Conservation (phyloP, 1,139 yeast species). For the Candida pseudoviswanathii region DNA sequence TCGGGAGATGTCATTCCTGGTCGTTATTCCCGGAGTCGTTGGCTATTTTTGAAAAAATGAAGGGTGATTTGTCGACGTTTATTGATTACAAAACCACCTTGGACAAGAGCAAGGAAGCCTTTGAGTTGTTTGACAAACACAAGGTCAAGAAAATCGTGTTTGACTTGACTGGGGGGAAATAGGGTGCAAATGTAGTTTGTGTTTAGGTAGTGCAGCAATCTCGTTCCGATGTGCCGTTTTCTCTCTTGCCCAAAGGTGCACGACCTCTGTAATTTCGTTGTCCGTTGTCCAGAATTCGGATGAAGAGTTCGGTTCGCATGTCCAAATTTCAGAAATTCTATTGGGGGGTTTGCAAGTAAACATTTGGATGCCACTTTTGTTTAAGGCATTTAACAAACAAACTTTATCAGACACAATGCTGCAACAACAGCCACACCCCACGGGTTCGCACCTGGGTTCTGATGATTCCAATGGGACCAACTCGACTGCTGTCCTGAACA, state of each 20-base stretch:
- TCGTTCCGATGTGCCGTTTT: no score
- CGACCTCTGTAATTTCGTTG: neutral
- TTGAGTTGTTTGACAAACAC: slow-evolving; percentile 54
- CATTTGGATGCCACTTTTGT: no score
- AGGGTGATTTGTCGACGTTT: slow-evolving; percentile 47
- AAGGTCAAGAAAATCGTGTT: slow-evolving; percentile 60
- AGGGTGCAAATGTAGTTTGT: no score
- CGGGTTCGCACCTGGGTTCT: neutral
- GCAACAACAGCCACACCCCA: neutral
- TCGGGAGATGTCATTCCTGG: slow-evolving; percentile 68
- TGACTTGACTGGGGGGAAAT: slow-evolving; percentile 18
- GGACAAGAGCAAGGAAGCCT: slow-evolving; percentile 49
- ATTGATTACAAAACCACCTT: slow-evolving; percentile 49
- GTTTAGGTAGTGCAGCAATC: no score
- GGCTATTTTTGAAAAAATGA: slow-evolving; percentile 46
- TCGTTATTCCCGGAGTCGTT: slow-evolving; percentile 57
- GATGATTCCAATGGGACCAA: neutral
- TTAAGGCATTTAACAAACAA: no score
- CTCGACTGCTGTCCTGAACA: neutral
- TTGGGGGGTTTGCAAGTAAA: no score
- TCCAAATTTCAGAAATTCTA: neutral
- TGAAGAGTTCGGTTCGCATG: neutral
- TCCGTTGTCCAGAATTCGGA: neutral
- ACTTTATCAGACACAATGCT: no score
- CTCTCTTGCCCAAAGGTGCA: neutral